Evolutionary conservation across 768 basidiomycete genomes (phyloP).

Genomic region (Xerocomus brunneocitrinus): DNA sequence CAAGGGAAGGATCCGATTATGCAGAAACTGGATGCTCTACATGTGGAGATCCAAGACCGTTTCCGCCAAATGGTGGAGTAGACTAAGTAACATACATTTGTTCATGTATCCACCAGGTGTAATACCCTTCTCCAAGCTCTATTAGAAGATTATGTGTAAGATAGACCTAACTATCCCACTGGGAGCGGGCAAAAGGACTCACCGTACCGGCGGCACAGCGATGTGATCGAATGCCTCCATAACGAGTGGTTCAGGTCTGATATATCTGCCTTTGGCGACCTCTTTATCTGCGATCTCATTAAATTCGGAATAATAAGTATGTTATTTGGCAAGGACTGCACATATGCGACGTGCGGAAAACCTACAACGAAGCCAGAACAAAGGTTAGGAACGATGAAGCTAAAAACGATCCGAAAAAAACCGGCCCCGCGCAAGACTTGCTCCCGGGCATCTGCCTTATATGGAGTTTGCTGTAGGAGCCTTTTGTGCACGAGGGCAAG

Average conservation of each 20-base stretch:
- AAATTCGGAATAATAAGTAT: not conserved
- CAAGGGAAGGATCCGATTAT: conserved; percentile 83
- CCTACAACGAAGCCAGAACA: conserved; percentile 1
- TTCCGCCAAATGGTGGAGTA: conserved; percentile 85
- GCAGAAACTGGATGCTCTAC: conserved; percentile 74
- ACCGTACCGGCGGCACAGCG: too few species aligned
- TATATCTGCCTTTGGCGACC: not conserved
- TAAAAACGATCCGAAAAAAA: too few species aligned
- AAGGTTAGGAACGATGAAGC: not conserved
- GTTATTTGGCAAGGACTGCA: conserved; percentile 9
- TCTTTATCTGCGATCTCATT: not conserved
- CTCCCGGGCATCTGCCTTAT: not conserved
- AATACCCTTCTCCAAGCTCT: conserved; percentile 15
- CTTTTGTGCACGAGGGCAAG: not conserved
- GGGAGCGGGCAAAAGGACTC: too few species aligned
- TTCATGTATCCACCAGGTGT: conserved; percentile 20
- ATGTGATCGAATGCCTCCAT: too few species aligned
- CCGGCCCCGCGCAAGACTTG: too few species aligned
- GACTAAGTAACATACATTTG: conserved; percentile 10
- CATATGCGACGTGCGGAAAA: not conserved
- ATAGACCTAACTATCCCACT: too few species aligned
- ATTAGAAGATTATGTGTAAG: conserved; percentile 24
- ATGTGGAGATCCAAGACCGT: conserved; percentile 87
- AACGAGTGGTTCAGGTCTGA: too few species aligned
- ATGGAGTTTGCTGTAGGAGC: not conserved